Base-by-base conservation (phyloP, 2,329 filamentous ascomycete species). In the Colletotrichum graminicola region DNA sequence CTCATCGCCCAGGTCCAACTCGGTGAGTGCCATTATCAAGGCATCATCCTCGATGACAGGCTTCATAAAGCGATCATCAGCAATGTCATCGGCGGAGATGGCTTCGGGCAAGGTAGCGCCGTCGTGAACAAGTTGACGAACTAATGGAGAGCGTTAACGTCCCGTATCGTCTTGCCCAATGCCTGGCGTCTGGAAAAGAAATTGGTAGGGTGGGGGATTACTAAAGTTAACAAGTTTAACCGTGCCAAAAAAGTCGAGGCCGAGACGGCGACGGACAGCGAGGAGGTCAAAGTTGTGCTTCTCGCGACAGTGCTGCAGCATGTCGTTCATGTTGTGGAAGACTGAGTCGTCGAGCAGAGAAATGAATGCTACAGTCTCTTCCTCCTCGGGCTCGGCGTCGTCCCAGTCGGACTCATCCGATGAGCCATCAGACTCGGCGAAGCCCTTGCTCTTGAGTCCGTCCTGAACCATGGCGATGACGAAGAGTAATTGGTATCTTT, bases 41-140 rank as follows among this genome's bases (percentile, higher is more conserved):
- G 95, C 93, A 79, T 99, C 96, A 75, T 98, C 94, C 70, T 96
- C 92, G 10, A 99, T 83, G 5, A 94, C 91, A 0, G 96, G 96
- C 78, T 93, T 92, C 70, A 99, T 85, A 78, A 91, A 97, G 74
- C 88, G 87, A 74, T 98, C 95, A 73, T 94, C 89, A n/a, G 90
- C 86, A 73, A 98, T 90, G 34, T 90, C 85, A 2, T 85, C 83
- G 45, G 84, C 84, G 3, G 89, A 85, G 69, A 93, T 90, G 54
- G 91, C 82, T 69, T 88, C 85, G 0, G 89, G 89, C 3, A 89
- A 78, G 8, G 82, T 52, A 43, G 79, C 75, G 52, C 83, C 82
- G 47, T 86, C 82, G 64, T 83, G 82, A 29, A 84, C 84, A 29
- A 79, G 80, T 71, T 82, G 80, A 71, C 88, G 86, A 65, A 90